A percentile compares a stretch with the other conserved stretches of the same genome.
phyloP scores from a whole-genome alignment of 352 stramenopile species.

The Globisporangium splendens region DNA sequence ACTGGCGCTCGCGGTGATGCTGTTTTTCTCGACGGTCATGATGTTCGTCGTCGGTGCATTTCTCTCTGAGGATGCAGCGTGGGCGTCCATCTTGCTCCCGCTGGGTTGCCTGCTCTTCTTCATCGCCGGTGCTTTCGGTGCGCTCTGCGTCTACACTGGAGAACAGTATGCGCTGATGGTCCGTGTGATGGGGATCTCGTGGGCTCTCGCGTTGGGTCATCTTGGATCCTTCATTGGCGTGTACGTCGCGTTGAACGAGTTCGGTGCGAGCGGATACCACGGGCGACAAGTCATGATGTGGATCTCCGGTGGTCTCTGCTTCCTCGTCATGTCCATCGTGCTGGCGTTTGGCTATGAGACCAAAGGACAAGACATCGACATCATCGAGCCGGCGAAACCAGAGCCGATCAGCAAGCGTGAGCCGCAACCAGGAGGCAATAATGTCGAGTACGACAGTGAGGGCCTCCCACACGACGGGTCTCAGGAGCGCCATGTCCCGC shows the following conservation, averaged over 20 bases:
- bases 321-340: constrained; percentile 1
- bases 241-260: constrained; percentile 22
- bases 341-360: constrained; percentile 10
- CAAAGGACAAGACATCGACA: constrained; percentile 14
- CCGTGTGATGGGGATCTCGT: constrained; percentile 36
- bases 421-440: neutral
- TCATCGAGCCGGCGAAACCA: constrained; percentile 12
- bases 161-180: constrained; percentile 49
- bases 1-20: constrained; percentile 27
- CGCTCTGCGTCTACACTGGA: constrained; percentile 34
- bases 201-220: constrained; percentile 29
- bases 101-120: constrained; percentile 21
- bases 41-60: constrained; percentile 26
- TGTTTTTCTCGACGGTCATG: constrained; percentile 19
- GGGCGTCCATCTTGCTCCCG: constrained; percentile 12
- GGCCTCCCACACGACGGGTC: constrained; percentile 10
- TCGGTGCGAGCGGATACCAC: neutral
- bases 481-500: neutral
- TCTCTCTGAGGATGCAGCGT: constrained; percentile 17
- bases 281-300: constrained; percentile 10
- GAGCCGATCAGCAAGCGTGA: constrained; percentile 5
- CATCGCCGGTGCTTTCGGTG: constrained; percentile 23
- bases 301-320: constrained; percentile 4
- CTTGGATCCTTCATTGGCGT: constrained; percentile 37
- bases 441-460: constrained; percentile 9